Percentiles rank a stretch among this genome's conserved stretches.
phyloP scores from a whole-genome alignment of 805 yeast species.

The Scheffersomyces spartinae region DNA sequence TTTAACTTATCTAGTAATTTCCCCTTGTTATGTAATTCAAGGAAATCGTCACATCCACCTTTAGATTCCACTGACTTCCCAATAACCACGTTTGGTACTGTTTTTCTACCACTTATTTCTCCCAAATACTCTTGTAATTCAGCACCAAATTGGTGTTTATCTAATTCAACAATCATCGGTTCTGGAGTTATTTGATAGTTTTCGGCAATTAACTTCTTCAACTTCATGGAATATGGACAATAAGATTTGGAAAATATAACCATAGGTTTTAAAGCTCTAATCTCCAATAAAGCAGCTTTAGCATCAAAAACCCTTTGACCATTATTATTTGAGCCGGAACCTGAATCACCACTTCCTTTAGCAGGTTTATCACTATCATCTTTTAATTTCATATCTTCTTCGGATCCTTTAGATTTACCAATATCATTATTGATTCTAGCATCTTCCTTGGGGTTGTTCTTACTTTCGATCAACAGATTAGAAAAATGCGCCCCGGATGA shows the following conservation, averaged over 20 bases:
- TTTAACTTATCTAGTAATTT: constrained; percentile 38
- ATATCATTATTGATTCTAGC: constrained; percentile 29
- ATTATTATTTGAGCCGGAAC: constrained; percentile 1
- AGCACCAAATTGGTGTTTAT: constrained; percentile 63
- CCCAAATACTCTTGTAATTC: constrained; percentile 66
- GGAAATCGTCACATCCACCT: constrained; percentile 87
- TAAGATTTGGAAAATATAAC: constrained; percentile 28
- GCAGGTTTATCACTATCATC: too few species aligned
- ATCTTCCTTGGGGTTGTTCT: constrained; percentile 24
- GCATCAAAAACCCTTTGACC: constrained; percentile 5
- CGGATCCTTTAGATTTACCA: too few species aligned
- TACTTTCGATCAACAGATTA: constrained; percentile 19
- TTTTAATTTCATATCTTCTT: too few species aligned
- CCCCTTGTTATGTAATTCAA: constrained; percentile 45
- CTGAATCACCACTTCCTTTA: constrained; percentile 1
- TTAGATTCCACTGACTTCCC: constrained; percentile 48
- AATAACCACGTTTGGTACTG: constrained; percentile 85
- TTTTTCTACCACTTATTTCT: constrained; percentile 58
- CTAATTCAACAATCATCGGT: constrained; percentile 71
- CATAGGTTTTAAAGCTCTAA: constrained; percentile 30
- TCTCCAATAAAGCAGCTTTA: constrained; percentile 20
- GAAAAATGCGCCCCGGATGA: too few species aligned
- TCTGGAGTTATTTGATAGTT: constrained; percentile 63
- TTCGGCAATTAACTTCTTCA: constrained; percentile 54
- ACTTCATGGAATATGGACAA: constrained; percentile 68